A percentile compares a stretch with the other conserved stretches of the same genome.
Evolutionary conservation across 1,284 basidiomycete genomes (phyloP).

Genomic region (Gymnopus androsaceus): DNA sequence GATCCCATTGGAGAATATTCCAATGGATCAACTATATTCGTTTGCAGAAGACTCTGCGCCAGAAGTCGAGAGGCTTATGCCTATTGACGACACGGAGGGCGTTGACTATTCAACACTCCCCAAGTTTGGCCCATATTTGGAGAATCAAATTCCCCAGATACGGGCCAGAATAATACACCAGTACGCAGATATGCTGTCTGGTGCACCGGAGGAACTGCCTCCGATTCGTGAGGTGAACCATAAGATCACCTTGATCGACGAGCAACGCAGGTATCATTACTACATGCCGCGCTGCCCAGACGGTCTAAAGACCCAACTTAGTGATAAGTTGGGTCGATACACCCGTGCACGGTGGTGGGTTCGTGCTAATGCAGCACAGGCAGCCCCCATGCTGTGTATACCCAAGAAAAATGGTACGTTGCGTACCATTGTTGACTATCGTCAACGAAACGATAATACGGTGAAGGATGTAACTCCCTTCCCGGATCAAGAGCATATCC

Average conservation of each 20-base stretch:
- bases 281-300: conserved; percentile 38
- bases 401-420: no score
- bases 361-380: no score
- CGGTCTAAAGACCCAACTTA: no score
- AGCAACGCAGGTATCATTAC: conserved; percentile 26
- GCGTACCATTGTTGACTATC: no score
- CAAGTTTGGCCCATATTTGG: conserved; percentile 1
- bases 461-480: no score
- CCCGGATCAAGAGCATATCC: no score
- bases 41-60: background rate
- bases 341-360: no score
- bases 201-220: conserved; percentile 25
- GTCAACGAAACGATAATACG: no score
- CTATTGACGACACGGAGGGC: background rate
- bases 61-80: background rate
- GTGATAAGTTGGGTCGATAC: no score
- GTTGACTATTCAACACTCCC: background rate
- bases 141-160: conserved; percentile 21
- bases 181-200: conserved; percentile 25
- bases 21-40: background rate
- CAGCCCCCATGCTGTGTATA: no score
- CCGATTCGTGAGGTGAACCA: conserved; percentile 33
- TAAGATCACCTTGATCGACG: conserved; percentile 31
- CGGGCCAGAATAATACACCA: conserved; percentile 22
- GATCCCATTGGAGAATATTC: background rate